phyloP scores from a whole-genome alignment of 2,329 filamentous ascomycete genomes.

The Sphaceloma murrayae region DNA sequence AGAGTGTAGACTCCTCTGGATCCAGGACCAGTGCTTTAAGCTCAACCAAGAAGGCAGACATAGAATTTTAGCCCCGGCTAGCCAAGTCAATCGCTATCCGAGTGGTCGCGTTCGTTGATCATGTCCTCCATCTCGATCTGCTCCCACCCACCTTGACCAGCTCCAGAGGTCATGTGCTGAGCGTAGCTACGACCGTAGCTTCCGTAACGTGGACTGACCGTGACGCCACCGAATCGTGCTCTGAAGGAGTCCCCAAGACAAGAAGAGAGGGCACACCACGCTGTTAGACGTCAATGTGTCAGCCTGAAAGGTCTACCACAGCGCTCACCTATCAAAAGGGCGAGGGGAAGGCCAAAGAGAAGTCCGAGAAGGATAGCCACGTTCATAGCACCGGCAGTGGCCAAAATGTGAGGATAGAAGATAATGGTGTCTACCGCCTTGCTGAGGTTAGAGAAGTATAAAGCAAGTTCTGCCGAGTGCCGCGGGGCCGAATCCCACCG shows the following conservation, averaged over 20 bases:
- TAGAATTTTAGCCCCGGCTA: slow-evolving; percentile 55
- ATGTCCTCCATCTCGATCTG: slow-evolving; percentile 56
- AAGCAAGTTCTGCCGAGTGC: slow-evolving; percentile 4
- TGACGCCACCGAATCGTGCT: slow-evolving; percentile 34
- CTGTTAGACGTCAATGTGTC: slow-evolving; percentile 23
- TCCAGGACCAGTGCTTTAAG: slow-evolving; percentile 18
- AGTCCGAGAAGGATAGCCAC: slow-evolving; percentile 9
- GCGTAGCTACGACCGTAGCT: slow-evolving; percentile 49
- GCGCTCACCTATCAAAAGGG: slow-evolving; percentile 17
- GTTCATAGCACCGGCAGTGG: no score
- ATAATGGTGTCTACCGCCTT: no score
- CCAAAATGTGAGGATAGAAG: no score
- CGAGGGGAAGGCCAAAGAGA: slow-evolving; percentile 17
- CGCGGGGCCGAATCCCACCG: slow-evolving; percentile 7
- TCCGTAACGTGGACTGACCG: slow-evolving; percentile 34
- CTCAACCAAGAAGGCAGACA: slow-evolving; percentile 52
- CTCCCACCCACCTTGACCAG: slow-evolving; percentile 47
- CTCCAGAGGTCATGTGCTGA: slow-evolving; percentile 44
- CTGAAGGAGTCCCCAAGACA: slow-evolving; percentile 47
- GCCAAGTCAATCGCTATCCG: slow-evolving; percentile 12
- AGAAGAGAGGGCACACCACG: slow-evolving; percentile 46
- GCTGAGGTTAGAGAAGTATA: no score
- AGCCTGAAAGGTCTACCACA: neutral
- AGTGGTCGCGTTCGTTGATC: slow-evolving; percentile 32
- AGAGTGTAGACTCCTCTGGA: no score